Conservation (phyloP, 1,284 basidiomycete species). For the Ceratobasidium sp. region DNA sequence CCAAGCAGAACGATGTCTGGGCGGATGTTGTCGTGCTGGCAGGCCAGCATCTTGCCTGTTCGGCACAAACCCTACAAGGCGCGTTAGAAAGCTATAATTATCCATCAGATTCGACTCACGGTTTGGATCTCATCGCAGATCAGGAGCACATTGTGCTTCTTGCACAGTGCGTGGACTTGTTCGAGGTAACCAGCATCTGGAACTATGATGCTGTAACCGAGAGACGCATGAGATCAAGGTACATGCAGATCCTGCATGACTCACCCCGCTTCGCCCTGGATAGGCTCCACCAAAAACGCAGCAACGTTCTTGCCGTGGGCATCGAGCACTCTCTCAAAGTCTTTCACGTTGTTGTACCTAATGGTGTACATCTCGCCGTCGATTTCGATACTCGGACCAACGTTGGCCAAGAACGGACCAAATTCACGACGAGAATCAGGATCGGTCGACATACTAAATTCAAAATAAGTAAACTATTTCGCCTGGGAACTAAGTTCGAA, state of each 20-base stretch:
- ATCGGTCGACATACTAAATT: constrained; percentile 90
- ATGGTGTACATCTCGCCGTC: constrained; percentile 67
- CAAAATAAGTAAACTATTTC: constrained; percentile 65
- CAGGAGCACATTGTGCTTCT: constrained; percentile 91
- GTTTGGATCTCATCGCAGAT: constrained; percentile 99
- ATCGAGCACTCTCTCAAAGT: constrained; percentile 84
- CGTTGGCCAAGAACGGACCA: constrained; percentile 87
- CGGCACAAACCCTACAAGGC: constrained; percentile 74
- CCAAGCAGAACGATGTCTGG: constrained; percentile 95
- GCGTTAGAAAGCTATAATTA: neutral
- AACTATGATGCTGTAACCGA: constrained; percentile 84
- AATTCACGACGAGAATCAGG: constrained; percentile 89
- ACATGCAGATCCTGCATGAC: constrained; percentile 51
- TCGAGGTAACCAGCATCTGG: constrained; percentile 90
- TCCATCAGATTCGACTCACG: constrained; percentile 55
- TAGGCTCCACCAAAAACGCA: constrained; percentile 96
- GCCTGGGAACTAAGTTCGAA: constrained; percentile 15
- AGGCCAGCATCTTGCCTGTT: constrained; percentile 89
- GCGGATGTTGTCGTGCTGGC: constrained; percentile 87
- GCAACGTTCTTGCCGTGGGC: constrained; percentile 86
- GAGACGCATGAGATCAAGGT: constrained; percentile 27
- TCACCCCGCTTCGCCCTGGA: constrained; percentile 97
- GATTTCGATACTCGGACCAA: constrained; percentile 80
- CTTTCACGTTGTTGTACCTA: constrained; percentile 83
- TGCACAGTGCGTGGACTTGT: constrained; percentile 84